Conservation (phyloP, 2,329 filamentous ascomycete species). For the Karstenula rhodostoma region DNA sequence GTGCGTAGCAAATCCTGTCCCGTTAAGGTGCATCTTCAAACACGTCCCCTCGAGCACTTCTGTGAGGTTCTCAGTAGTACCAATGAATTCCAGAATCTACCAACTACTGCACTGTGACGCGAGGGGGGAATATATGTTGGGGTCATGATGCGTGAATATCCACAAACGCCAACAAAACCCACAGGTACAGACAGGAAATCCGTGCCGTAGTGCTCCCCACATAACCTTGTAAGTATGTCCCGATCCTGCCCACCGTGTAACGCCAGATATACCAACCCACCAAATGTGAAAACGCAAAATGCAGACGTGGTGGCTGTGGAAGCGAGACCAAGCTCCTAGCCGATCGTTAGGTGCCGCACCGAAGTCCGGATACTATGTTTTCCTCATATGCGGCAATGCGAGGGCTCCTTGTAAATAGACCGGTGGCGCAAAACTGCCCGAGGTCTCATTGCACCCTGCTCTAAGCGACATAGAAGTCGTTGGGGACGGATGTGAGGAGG, state of each 20-base stretch:
- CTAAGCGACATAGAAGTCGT: slow-evolving; percentile 11
- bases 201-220: background rate
- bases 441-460: background rate
- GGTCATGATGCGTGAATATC: slow-evolving; percentile 8
- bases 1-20: too few species aligned
- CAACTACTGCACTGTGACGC: background rate
- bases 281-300: background rate
- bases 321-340: background rate
- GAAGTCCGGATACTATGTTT: background rate
- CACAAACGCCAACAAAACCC: slow-evolving; percentile 11
- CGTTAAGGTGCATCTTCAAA: too few species aligned
- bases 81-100: background rate
- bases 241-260: background rate
- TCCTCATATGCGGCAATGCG: background rate
- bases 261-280: background rate
- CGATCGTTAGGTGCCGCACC: background rate
- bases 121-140: slow-evolving; percentile 5
- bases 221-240: background rate
- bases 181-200: background rate
- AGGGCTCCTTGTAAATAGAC: background rate
- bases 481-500: slow-evolving; percentile 11
- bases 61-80: too few species aligned
- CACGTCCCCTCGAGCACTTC: too few species aligned
- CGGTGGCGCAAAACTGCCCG: background rate
- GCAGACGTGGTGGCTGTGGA: background rate